phyloP scores from a whole-genome alignment of 257 asterid genomes.

The Mitragyna speciosa region DNA sequence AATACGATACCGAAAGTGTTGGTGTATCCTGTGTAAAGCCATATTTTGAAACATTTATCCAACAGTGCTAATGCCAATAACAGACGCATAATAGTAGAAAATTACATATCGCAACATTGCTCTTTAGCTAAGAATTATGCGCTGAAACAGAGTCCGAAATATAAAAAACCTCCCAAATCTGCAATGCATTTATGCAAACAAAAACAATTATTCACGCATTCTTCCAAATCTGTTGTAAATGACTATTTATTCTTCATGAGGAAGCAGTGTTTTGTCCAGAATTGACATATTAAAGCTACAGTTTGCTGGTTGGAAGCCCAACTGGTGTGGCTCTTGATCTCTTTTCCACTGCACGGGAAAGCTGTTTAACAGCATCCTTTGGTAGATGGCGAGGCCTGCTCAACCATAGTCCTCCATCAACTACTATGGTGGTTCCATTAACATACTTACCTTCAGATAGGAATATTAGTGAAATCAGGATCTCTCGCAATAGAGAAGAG shows the following conservation, averaged over 20 bases:
- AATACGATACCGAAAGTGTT: no score
- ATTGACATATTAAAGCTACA: conserved; percentile 21
- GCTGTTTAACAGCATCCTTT: conserved; percentile 63
- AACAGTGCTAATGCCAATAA: no score
- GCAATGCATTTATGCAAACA: background rate
- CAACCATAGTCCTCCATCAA: conserved; percentile 88
- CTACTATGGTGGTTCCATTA: conserved; percentile 59
- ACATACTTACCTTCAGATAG: conserved; percentile 59
- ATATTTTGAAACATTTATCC: no score
- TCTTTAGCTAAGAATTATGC: background rate
- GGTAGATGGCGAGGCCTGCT: conserved; percentile 60
- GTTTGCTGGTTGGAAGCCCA: conserved; percentile 71
- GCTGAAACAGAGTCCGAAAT: background rate
- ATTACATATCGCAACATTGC: background rate
- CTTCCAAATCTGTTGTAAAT: background rate
- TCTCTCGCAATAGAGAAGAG: background rate
- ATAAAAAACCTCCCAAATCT: background rate
- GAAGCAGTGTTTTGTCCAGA: background rate
- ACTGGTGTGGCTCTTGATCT: conserved; percentile 62
- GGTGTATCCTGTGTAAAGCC: background rate
- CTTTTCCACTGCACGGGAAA: conserved; percentile 68
- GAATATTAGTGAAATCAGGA: background rate
- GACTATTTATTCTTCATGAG: background rate
- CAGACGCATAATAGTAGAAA: background rate
- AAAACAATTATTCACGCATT: background rate